Evolutionary conservation across 805 yeast genomes (phyloP), one percentile per base, ranked within the genome.

Genomic region (Pichia sporocuriosa): DNA sequence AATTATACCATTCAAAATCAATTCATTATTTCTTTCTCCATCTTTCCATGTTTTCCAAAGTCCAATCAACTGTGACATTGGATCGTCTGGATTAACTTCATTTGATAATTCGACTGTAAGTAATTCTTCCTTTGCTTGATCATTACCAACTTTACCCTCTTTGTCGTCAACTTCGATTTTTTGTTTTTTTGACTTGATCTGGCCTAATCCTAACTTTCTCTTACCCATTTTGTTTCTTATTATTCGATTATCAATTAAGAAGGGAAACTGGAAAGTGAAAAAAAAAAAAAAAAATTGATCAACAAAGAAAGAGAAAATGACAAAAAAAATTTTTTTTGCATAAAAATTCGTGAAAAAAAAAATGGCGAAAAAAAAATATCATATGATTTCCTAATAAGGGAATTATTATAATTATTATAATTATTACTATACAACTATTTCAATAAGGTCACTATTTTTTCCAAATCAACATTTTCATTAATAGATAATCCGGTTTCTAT

Each of bases 1-100:
- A n/a, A 90, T 73, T 4, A 89, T 72, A 20, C 96, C 97, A 54
- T 88, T 84, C 44, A 84, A 57, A 27, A 84, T 71, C 46, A 79
- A 62, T 55, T 81, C 84, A 48, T 73, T 75, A 19, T 80, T 82
- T 43, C 74, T 73, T 4, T 73, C 77, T 2, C 82, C 68, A 4
- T 66, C 58, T 32, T 63, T 53, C 61, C 76, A 85, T 4, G 85
- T 78, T 13, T 67, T 62, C 83, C 89, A 86, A 31, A 89, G 63
- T 1, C 84, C 94, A 44, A 63, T 66, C 45, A 89, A 62, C 58
- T 87, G 95, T 6, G 78, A 78, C n/a, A 85, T 54, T 52, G 85
- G 93, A 57, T 87, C 88, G 46, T 83, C 81, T 6, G 83, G 78
- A 54, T 84, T 87, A 2, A 72, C 81, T 30, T 74, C 81, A 28